Percentiles rank a stretch among this genome's conserved stretches.
These are phyloP conservation scores for Pythium scleroteichum DNA, from an alignment of 352 stramenopile species.

Conservation along the genomic window DNA sequence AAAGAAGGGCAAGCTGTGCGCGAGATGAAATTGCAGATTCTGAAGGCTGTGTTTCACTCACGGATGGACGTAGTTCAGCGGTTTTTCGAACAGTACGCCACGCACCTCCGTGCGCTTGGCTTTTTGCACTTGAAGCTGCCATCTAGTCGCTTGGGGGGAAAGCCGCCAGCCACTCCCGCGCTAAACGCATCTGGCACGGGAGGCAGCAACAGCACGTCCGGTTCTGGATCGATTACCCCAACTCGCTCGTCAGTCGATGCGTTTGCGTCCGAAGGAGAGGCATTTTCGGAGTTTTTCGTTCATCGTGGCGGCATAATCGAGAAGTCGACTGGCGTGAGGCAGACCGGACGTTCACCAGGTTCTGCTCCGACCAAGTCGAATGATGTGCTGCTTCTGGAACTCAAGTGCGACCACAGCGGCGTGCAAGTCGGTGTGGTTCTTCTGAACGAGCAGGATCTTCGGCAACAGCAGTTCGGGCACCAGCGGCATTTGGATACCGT, in stretches of 20 bases:
- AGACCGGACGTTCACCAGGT: neutral
- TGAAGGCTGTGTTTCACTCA: constrained; percentile 66
- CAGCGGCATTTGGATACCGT: constrained; percentile 37
- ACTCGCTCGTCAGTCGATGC: constrained; percentile 34
- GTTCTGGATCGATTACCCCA: constrained; percentile 5
- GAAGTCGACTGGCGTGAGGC: constrained; percentile 25
- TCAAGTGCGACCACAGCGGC: constrained; percentile 75
- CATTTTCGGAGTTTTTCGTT: constrained; percentile 75
- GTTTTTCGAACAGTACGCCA: constrained; percentile 71
- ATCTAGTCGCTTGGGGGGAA: constrained; percentile 23
- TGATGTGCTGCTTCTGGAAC: constrained; percentile 60
- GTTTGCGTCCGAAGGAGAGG: constrained; percentile 39
- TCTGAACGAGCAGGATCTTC: constrained; percentile 59
- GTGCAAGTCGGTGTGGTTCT: constrained; percentile 62
- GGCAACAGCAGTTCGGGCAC: constrained; percentile 63
- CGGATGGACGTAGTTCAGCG: constrained; percentile 67
- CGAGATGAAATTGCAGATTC: constrained; percentile 74
- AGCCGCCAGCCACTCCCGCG: neutral
- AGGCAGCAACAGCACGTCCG: constrained; percentile 4
- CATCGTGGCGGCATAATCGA: constrained; percentile 29
- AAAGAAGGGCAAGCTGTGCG: constrained; percentile 57
- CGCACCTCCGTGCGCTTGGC: constrained; percentile 60
- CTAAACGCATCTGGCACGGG: neutral
- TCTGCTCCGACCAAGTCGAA: constrained; percentile 23
- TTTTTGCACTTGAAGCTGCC: constrained; percentile 62